phyloP scores from a whole-genome alignment of 306 rosid species.

The Lablab purpureus region DNA sequence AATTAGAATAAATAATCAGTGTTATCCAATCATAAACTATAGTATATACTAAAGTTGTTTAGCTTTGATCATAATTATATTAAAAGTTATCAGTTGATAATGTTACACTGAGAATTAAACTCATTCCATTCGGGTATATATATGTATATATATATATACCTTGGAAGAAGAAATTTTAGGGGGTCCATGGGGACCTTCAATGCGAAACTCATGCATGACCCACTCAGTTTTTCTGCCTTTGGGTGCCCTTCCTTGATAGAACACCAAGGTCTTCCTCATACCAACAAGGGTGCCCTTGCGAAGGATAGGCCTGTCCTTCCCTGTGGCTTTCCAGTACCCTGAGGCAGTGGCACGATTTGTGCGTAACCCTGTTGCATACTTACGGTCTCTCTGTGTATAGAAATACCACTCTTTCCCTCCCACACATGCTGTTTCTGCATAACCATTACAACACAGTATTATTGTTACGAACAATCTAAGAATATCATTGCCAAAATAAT shows the following conservation, averaged over 20 bases:
- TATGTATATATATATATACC: too few species aligned
- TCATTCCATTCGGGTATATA: background rate
- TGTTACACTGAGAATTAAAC: background rate
- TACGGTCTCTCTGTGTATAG: constrained; percentile 81
- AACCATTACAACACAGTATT: background rate
- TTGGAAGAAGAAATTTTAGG: constrained; percentile 61
- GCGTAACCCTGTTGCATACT: constrained; percentile 85
- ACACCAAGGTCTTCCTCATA: constrained; percentile 92
- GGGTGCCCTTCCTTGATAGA: constrained; percentile 97
- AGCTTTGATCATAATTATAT: too few species aligned
- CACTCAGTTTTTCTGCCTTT: constrained; percentile 88
- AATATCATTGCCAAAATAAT: background rate
- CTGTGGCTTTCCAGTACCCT: constrained; percentile 98
- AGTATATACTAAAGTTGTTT: too few species aligned
- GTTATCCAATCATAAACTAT: background rate
- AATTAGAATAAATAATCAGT: too few species aligned
- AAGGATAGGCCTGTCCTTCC: constrained; percentile 75
- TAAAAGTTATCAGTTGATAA: background rate
- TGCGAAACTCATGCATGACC: constrained; percentile 96
- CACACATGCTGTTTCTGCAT: constrained; percentile 75
- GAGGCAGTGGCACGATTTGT: constrained; percentile 93
- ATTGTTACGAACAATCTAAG: background rate
- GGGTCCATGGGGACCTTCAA: constrained; percentile 68
- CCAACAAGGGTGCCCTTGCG: constrained; percentile 75
- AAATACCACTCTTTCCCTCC: constrained; percentile 97